Evolutionary conservation across 805 yeast genomes (phyloP).

Genomic region (Lachancea fermentati): DNA sequence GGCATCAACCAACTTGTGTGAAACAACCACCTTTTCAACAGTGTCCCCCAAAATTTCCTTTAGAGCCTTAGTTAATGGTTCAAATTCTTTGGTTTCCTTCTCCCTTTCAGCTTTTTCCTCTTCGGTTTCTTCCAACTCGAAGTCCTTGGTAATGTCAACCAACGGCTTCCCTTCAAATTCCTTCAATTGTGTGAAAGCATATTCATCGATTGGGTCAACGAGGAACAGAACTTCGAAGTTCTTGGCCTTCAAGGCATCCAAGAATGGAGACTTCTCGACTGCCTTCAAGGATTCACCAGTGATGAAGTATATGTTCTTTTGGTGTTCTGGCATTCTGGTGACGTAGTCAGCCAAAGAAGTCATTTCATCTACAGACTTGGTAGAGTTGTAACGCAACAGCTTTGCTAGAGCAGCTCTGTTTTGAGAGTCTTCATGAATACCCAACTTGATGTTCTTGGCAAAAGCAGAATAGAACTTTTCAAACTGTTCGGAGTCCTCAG

Average conservation of each 20-base stretch:
- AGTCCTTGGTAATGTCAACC: slow-evolving; percentile 98
- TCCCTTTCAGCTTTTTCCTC: slow-evolving; percentile 96
- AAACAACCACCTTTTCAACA: slow-evolving; percentile 98
- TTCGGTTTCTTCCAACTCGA: slow-evolving; percentile 96
- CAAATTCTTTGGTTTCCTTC: slow-evolving; percentile 85
- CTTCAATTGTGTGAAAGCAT: slow-evolving; percentile 98
- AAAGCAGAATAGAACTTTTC: slow-evolving; percentile 97
- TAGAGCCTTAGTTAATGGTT: slow-evolving; percentile 89
- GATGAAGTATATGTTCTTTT: slow-evolving; percentile 98
- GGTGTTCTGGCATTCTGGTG: slow-evolving; percentile 99
- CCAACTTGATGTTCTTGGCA: slow-evolving; percentile 96
- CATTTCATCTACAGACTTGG: slow-evolving; percentile 89
- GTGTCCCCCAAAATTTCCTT: slow-evolving; percentile 97
- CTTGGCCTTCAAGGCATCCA: slow-evolving; percentile 97
- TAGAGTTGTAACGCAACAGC: slow-evolving; percentile 93
- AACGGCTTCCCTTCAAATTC: slow-evolving; percentile 99
- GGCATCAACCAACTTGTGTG: slow-evolving; percentile 94
- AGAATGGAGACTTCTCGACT: slow-evolving; percentile 98
- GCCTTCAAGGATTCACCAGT: slow-evolving; percentile 98
- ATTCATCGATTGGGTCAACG: slow-evolving; percentile 99
- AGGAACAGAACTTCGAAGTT: slow-evolving; percentile 96
- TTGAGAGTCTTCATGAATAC: slow-evolving; percentile 98
- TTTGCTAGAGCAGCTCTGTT: slow-evolving; percentile 95
- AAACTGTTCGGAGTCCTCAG: slow-evolving; percentile 98
- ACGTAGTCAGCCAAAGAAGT: slow-evolving; percentile 96